A percentile compares a stretch with the other conserved stretches of the same genome.
Conservation (phyloP, 2,329 filamentous ascomycete genomes). For the Arthrobotrys iridis region DNA sequence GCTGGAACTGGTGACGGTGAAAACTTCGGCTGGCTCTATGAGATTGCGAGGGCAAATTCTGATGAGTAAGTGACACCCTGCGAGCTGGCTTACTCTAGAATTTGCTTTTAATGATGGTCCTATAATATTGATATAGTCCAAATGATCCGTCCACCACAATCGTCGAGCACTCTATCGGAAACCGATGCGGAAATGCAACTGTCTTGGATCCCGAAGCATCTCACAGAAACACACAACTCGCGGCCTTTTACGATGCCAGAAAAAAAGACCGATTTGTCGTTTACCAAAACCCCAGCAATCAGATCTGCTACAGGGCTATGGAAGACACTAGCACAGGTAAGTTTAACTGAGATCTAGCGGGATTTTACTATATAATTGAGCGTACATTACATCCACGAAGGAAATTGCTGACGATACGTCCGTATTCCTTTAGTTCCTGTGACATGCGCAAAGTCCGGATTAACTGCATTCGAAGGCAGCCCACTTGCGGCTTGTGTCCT, state of each 20-base stretch:
- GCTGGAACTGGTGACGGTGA: constrained; percentile 11
- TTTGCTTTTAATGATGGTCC: neutral
- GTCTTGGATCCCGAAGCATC: neutral
- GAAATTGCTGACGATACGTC: neutral
- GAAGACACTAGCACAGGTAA: neutral
- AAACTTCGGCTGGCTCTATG: neutral
- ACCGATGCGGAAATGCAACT: neutral
- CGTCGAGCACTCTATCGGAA: neutral
- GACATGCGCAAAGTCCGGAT: no score
- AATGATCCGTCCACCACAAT: neutral
- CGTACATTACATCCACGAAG: neutral
- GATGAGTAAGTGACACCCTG: neutral
- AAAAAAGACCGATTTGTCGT: neutral
- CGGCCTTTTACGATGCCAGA: neutral
- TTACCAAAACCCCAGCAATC: neutral
- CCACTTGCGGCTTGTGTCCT: no score
- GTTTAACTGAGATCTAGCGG: neutral
- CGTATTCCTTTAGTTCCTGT: neutral
- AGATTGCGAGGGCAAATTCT: neutral
- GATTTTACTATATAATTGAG: neutral
- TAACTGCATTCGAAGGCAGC: no score
- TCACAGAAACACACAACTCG: neutral
- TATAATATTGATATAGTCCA: no score
- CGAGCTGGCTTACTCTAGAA: neutral
- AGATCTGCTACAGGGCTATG: constrained; percentile 2